Conservation (phyloP, 2,329 filamentous ascomycete species). For the Nakataea oryzae region DNA sequence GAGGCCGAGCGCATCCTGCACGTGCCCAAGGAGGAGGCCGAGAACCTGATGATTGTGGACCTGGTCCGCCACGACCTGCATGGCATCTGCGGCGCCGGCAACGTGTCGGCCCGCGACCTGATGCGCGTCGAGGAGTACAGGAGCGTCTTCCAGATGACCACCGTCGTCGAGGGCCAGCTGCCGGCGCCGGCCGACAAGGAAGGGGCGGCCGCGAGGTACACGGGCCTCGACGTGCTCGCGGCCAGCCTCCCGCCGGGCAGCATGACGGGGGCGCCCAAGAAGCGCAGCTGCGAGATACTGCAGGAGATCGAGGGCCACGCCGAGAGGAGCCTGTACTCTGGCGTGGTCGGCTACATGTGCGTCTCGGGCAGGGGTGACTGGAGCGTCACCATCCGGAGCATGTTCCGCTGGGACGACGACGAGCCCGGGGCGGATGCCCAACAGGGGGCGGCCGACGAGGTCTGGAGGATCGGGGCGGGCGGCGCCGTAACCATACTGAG, state of each 20-base stretch:
- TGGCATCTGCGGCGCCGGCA: constrained; percentile 65
- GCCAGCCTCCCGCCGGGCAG: constrained; percentile 77
- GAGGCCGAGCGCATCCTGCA: constrained; percentile 65
- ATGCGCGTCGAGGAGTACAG: constrained; percentile 87
- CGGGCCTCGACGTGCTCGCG: constrained; percentile 66
- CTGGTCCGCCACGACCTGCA: constrained; percentile 90
- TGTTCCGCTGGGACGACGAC: constrained; percentile 64
- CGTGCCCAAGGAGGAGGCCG: constrained; percentile 80
- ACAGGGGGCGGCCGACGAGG: constrained; percentile 26
- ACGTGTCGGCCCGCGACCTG: constrained; percentile 65
- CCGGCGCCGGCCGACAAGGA: constrained; percentile 14
- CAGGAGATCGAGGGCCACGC: constrained; percentile 51
- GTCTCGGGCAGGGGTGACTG: constrained; percentile 79
- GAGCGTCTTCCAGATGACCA: constrained; percentile 85
- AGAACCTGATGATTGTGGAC: constrained; percentile 98
- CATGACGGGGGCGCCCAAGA: constrained; percentile 96
- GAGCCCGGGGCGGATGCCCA: constrained; percentile 14
- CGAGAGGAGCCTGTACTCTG: constrained; percentile 71
- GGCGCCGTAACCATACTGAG: constrained; percentile 84
- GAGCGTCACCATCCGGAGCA: constrained; percentile 79
- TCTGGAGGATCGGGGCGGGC: constrained; percentile 81
- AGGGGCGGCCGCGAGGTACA: constrained; percentile 22
- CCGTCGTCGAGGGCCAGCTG: constrained; percentile 66
- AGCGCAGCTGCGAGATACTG: constrained; percentile 79
- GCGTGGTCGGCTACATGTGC: constrained; percentile 84